Evolutionary conservation across 495 filamentous ascomycete genomes (phyloP), one percentile per base, ranked within the genome.

Genomic region (Tricharina praecox): DNA sequence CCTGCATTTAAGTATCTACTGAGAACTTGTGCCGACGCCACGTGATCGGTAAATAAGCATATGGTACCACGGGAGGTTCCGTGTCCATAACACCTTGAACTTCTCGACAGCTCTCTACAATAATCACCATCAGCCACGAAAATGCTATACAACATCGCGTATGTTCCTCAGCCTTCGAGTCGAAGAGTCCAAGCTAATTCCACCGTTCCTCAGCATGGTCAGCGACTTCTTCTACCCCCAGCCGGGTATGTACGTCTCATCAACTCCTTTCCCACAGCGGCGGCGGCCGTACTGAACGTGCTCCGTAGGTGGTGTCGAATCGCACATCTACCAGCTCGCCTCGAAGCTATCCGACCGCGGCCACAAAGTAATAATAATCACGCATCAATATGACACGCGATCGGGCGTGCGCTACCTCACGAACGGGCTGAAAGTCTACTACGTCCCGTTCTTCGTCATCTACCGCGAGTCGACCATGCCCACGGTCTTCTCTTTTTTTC

Each of bases 181-280:
- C 10, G 15, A 24, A 16, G n/a, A 18, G 0, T 35, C 34, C 16
- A 13, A 53, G 28, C 55, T 59, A 39, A 62, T n/a, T n/a, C 58
- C 45, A 34, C 9, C 30, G 20, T 37, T 23, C 9, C 23, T 32
- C 47, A 81, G 77, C 38, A 96, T 97, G 90, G 81, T 93, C 70
- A 86, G 88, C 71, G 90, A 97, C 69, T 95, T 88, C 74, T 97
- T 97, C 75, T 97, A 88, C 58, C 90, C 90, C 19, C 92, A 96
- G 56, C 86, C 88, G 34, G 87, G 77, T 75, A 62, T 45, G 64
- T 54, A 36, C 18, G n/a, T 28, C 18, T 39, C 37, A n/a, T n/a
- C 33, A 23, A n/a, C 24, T 21, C 28, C 5, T 49, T 19, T 20
- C 10, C 38, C 16, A n/a, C 7, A 15, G 34, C 15, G 28, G 19